phyloP scores from a whole-genome alignment of 1,284 basidiomycete species.

The Austroboletus niveus region DNA sequence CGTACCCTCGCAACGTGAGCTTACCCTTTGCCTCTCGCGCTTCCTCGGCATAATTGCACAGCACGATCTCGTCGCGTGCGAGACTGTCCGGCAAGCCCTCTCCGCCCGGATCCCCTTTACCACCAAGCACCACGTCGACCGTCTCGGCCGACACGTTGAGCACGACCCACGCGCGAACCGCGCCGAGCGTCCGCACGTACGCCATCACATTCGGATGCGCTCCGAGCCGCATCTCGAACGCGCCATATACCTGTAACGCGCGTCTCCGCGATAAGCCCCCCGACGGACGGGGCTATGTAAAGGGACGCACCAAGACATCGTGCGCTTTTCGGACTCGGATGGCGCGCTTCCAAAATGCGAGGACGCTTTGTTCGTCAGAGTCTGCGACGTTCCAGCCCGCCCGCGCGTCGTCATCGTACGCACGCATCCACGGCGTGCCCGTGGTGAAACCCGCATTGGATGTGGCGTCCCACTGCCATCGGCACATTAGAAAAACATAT shows the following conservation, averaged over 20 bases:
- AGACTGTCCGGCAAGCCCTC: background rate
- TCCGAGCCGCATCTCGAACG: constrained; percentile 48
- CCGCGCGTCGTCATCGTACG: constrained; percentile 61
- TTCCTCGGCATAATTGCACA: constrained; percentile 30
- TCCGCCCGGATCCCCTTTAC: background rate
- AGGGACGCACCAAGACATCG: constrained; percentile 47
- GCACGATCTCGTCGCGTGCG: constrained; percentile 11
- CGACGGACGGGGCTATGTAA: background rate
- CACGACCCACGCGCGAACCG: constrained; percentile 40
- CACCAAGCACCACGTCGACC: constrained; percentile 23
- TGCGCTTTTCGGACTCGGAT: constrained; percentile 53
- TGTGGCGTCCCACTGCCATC: constrained; percentile 54
- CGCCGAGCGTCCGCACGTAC: constrained; percentile 47
- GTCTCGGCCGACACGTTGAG: constrained; percentile 50
- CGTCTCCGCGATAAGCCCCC: background rate
- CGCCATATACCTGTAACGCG: constrained; percentile 49
- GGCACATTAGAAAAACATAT: background rate
- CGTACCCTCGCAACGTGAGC: background rate
- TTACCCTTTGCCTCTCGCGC: background rate
- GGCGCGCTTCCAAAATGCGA: constrained; percentile 58
- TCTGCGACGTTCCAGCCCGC: constrained; percentile 56
- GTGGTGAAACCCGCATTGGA: constrained; percentile 64
- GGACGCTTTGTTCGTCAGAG: constrained; percentile 40
- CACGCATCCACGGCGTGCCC: constrained; percentile 72
- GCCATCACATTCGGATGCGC: constrained; percentile 54